Conservation (phyloP, 2,329 filamentous ascomycete genomes). For the Neocatenulostroma microsporum region DNA sequence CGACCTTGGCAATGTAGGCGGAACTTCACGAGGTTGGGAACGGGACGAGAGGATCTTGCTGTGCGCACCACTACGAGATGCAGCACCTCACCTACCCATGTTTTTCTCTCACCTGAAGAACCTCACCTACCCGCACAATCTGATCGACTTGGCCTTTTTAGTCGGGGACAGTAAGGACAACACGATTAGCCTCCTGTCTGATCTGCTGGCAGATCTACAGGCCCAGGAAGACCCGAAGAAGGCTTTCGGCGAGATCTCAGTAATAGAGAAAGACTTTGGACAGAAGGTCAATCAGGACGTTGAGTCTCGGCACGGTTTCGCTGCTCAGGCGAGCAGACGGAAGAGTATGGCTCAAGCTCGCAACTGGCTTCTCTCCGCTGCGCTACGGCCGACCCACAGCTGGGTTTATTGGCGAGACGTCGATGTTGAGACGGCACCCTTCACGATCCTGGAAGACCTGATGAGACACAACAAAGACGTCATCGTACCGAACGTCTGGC, state of each 20-base stretch:
- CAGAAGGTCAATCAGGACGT: constrained; percentile 97
- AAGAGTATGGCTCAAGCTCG: constrained; percentile 97
- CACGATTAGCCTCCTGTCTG: constrained; percentile 67
- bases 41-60: constrained; percentile 90
- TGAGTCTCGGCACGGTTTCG: constrained; percentile 94
- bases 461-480: constrained; percentile 99
- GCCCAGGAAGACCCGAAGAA: constrained; percentile 68
- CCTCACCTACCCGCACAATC: constrained; percentile 91
- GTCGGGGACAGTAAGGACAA: constrained; percentile 96
- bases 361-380: constrained; percentile 93
- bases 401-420: constrained; percentile 99
- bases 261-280: constrained; percentile 98
- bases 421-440: constrained; percentile 93
- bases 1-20: constrained; percentile 84
- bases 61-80: constrained; percentile 89
- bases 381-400: constrained; percentile 86
- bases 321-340: constrained; percentile 82
- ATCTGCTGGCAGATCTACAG: constrained; percentile 72
- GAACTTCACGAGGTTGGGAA: constrained; percentile 90
- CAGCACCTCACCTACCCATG: constrained; percentile 86
- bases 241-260: constrained; percentile 90
- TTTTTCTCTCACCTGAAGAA: constrained; percentile 98
- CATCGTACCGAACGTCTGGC: constrained; percentile 98
- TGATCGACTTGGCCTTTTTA: constrained; percentile 93
- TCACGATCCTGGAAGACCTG: constrained; percentile 91